Evolutionary conservation across 78 protist genomes (phyloP), one percentile per base, ranked within the genome.

Genomic region (Ministeria vibrans): DNA sequence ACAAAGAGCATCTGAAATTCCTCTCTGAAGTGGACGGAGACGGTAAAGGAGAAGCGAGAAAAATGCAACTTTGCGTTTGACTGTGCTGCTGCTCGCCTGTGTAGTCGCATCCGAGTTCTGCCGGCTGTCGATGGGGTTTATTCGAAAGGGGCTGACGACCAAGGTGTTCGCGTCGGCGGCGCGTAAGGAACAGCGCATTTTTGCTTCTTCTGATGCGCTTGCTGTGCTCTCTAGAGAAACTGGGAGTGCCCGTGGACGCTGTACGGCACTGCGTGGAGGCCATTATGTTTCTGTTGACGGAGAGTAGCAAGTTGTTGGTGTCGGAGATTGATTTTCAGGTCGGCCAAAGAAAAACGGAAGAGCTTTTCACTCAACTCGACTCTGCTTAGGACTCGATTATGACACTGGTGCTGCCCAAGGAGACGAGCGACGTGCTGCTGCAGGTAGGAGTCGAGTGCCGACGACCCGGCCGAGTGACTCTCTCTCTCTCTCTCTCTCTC

Each of bases 321-420:
- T 25, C 2, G 53, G 75, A 68, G n/a, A 6, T 68, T 4, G 75
- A 68, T 25, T 68, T 68, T 39, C 75, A 68, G n/a, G n/a, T n/a
- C n/a, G n/a, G n/a, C n/a, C n/a, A n/a, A n/a, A n/a, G n/a, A n/a
- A n/a, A n/a, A n/a, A n/a, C n/a, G n/a, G n/a, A n/a, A n/a, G n/a
- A n/a, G n/a, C n/a, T n/a, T n/a, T n/a, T n/a, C n/a, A n/a, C n/a
- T n/a, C n/a, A n/a, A n/a, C n/a, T n/a, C n/a, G n/a, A n/a, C n/a
- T n/a, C n/a, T n/a, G n/a, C n/a, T n/a, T n/a, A n/a, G 30, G 75
- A 68, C 75, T 68, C 75, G 2, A 39, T 68, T 32, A 11, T 68
- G 15, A 42, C 44, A 13, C 15, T 68, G 30, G 49, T 7, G n/a
- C 42, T 68, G 32, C 4, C 51, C 20, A 28, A 36, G 32, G 75